A percentile compares a stretch with the other conserved stretches of the same genome.
Conservation (phyloP, 768 basidiomycete species). For the Boletus subcaerulescens region DNA sequence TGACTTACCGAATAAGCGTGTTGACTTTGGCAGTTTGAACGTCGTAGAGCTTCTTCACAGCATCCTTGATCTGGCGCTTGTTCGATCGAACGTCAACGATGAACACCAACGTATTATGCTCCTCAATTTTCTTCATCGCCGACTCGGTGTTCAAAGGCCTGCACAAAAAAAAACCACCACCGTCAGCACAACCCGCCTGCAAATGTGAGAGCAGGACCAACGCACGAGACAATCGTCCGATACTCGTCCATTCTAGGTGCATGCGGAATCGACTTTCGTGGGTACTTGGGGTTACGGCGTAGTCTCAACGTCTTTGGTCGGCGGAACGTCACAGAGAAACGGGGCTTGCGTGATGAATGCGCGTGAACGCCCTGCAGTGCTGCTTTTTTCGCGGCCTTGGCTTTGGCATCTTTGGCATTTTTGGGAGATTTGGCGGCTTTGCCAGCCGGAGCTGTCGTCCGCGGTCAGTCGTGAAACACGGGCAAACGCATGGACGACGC, state of each 20-base stretch:
- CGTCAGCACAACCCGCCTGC: not conserved
- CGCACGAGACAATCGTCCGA: conserved; percentile 88
- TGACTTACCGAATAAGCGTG: conserved; percentile 89
- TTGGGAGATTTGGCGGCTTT: conserved; percentile 20
- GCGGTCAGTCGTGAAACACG: conserved; percentile 19
- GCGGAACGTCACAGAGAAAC: conserved; percentile 88
- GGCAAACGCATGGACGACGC: conserved; percentile 21
- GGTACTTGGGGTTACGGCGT: conserved; percentile 84
- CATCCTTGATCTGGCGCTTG: conserved; percentile 99
- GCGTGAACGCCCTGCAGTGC: conserved; percentile 84
- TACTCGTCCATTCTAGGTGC: conserved; percentile 95
- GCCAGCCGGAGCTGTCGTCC: conserved; percentile 18
- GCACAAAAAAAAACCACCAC: not conserved
- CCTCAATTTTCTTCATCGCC: conserved; percentile 99
- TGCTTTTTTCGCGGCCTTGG: conserved; percentile 95
- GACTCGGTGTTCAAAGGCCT: conserved; percentile 93
- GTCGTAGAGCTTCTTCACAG: conserved; percentile 98
- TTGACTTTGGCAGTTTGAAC: conserved; percentile 95
- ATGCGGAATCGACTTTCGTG: conserved; percentile 92
- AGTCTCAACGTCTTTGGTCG: conserved; percentile 92
- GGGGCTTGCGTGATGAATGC: conserved; percentile 74
- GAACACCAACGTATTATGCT: conserved; percentile 99
- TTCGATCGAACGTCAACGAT: conserved; percentile 93
- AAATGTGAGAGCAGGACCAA: conserved; percentile 9
- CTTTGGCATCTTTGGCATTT: conserved; percentile 53